phyloP scores from a whole-genome alignment of 306 rosid species.

The Corylus americana region DNA sequence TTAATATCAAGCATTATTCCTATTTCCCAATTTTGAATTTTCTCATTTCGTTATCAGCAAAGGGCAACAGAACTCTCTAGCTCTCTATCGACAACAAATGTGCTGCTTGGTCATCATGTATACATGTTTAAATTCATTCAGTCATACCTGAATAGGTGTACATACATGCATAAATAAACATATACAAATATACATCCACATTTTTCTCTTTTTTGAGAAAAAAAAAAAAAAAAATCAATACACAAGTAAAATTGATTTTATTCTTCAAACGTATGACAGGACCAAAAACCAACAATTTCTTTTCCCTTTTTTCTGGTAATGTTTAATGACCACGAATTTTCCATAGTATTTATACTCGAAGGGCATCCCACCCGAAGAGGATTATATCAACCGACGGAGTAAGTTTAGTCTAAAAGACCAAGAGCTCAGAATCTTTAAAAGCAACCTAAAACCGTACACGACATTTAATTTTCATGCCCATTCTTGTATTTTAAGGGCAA shows the following conservation, averaged over 20 bases:
- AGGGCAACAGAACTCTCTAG: not conserved
- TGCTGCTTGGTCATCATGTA: not conserved
- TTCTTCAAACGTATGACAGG: not conserved
- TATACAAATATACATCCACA: not conserved
- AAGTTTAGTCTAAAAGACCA: not conserved
- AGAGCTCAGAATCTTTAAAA: not conserved
- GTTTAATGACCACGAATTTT: not conserved
- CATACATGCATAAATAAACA: not conserved
- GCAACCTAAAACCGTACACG: not conserved
- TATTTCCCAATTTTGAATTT: not conserved
- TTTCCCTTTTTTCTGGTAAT: not conserved
- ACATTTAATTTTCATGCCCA: not conserved
- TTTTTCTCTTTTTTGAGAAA: not conserved
- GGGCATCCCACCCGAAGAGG: not conserved
- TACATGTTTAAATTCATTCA: not conserved
- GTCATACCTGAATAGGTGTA: not conserved
- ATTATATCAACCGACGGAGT: not conserved
- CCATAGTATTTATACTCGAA: not conserved
- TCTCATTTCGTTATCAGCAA: not conserved
- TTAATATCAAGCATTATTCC: not conserved
- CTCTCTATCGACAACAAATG: not conserved
- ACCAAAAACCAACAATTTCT: not conserved
- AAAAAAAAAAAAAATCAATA: not conserved
- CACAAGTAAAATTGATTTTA: not conserved
- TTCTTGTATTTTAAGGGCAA: not conserved